Evolutionary conservation across 1,284 basidiomycete genomes (phyloP).

Genomic region (Moesziomyces globuligerus): DNA sequence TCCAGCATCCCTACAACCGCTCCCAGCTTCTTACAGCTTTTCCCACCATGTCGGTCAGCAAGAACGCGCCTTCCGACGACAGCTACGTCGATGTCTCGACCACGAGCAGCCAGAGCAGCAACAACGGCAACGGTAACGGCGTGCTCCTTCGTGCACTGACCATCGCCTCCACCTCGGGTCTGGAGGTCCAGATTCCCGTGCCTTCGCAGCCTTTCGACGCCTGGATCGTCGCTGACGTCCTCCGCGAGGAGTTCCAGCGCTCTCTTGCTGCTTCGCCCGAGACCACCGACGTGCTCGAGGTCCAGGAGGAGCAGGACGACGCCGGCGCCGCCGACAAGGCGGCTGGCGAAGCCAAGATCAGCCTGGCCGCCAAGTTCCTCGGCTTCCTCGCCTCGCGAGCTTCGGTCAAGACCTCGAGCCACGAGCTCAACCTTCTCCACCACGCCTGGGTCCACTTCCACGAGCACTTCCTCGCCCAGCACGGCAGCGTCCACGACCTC

Average conservation of each 20-base stretch:
- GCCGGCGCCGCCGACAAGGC: slow-evolving; percentile 39
- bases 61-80: slow-evolving; percentile 48
- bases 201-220: slow-evolving; percentile 57
- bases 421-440: slow-evolving; percentile 77
- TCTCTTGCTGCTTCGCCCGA: slow-evolving; percentile 52
- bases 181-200: slow-evolving; percentile 56
- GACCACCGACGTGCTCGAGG: slow-evolving; percentile 43
- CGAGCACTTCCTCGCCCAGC: slow-evolving; percentile 42
- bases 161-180: slow-evolving; percentile 26
- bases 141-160: slow-evolving; percentile 38
- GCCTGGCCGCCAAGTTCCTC: slow-evolving; percentile 66
- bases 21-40: not conserved
- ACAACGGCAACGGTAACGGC: slow-evolving; percentile 36
- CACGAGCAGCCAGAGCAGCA: slow-evolving; percentile 43
- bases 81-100: slow-evolving; percentile 47
- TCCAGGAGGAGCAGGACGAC: slow-evolving; percentile 57
- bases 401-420: slow-evolving; percentile 79
- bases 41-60: slow-evolving; percentile 32
- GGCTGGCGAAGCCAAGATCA: slow-evolving; percentile 45
- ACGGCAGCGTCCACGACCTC: slow-evolving; percentile 80
- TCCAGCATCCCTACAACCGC: not conserved
- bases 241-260: slow-evolving; percentile 60
- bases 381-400: slow-evolving; percentile 72
- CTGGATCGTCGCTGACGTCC: slow-evolving; percentile 59
- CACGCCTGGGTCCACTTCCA: slow-evolving; percentile 54